Percentiles rank a stretch among this genome's conserved stretches.
phyloP scores from a whole-genome alignment of 495 filamentous ascomycete species.

The Xylaria cubensis region DNA sequence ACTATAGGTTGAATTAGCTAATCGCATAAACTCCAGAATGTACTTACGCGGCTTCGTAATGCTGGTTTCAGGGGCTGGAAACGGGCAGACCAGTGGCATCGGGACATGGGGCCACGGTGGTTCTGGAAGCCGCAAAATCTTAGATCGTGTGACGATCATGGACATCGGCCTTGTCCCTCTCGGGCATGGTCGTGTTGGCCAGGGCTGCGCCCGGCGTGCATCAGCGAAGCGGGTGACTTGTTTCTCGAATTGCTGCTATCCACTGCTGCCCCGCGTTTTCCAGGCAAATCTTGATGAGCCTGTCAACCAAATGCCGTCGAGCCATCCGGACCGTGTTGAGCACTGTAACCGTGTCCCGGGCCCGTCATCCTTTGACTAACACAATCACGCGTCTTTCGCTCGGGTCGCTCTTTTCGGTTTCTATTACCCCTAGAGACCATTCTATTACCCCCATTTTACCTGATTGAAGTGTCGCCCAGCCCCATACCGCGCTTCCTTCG shows the following conservation, averaged over 20 bases:
- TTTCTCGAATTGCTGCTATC: conserved; percentile 18
- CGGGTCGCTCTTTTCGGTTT: conserved; percentile 31
- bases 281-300: background rate
- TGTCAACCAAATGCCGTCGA: conserved; percentile 17
- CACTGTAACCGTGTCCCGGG: conserved; percentile 22
- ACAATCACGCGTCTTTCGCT: conserved; percentile 22
- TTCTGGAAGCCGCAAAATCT: conserved; percentile 30
- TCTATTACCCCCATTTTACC: conserved; percentile 46
- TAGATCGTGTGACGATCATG: conserved; percentile 28
- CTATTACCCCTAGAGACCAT: conserved; percentile 27
- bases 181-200: conserved; percentile 25
- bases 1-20: background rate
- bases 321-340: conserved; percentile 24
- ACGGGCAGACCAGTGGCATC: conserved; percentile 33
- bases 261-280: conserved; percentile 25
- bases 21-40: background rate
- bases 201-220: conserved; percentile 18
- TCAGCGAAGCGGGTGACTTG: conserved; percentile 23
- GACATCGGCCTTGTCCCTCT: conserved; percentile 27
- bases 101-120: conserved; percentile 29
- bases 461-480: conserved; percentile 40
- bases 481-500: conserved; percentile 30
- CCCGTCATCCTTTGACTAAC: conserved; percentile 28
- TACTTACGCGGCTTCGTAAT: conserved; percentile 14
- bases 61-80: conserved; percentile 20